Conservation (phyloP, 805 yeast genomes). For the Pichia kluyveri region DNA sequence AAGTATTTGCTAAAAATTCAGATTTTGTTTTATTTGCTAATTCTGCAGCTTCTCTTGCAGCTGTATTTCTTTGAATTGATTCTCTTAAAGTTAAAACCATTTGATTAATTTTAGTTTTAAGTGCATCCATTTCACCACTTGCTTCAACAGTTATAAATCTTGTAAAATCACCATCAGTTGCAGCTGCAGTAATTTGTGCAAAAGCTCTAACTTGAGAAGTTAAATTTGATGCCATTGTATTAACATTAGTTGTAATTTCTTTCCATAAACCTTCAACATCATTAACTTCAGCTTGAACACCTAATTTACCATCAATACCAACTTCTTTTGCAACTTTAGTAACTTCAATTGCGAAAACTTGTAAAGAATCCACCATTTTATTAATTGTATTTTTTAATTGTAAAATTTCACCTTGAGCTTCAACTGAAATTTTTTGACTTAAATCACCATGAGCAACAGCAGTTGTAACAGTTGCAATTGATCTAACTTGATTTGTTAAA, state of each 20-base stretch:
- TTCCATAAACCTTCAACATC: conserved; percentile 92
- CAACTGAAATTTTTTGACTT: conserved; percentile 77
- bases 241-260: conserved; percentile 83
- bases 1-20: conserved; percentile 82
- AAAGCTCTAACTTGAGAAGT: conserved; percentile 90
- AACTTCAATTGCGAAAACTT: conserved; percentile 81
- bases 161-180: conserved; percentile 89
- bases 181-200: conserved; percentile 90
- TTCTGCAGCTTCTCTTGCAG: conserved; percentile 92
- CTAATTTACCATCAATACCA: conserved; percentile 87
- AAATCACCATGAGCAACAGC: conserved; percentile 89
- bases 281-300: conserved; percentile 84
- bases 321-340: conserved; percentile 87
- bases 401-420: conserved; percentile 84
- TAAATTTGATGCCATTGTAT: conserved; percentile 89
- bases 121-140: conserved; percentile 79
- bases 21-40: conserved; percentile 83
- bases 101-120: conserved; percentile 58
- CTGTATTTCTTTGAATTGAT: conserved; percentile 84
- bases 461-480: conserved; percentile 83
- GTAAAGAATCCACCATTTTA: conserved; percentile 88
- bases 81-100: conserved; percentile 84
- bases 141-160: conserved; percentile 88
- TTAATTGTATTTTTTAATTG: conserved; percentile 81
- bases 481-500: conserved; percentile 79